Evolutionary conservation across 768 basidiomycete species (phyloP), one percentile per base, ranked within the genome.

Genomic region (Wakefieldia striispora): DNA sequence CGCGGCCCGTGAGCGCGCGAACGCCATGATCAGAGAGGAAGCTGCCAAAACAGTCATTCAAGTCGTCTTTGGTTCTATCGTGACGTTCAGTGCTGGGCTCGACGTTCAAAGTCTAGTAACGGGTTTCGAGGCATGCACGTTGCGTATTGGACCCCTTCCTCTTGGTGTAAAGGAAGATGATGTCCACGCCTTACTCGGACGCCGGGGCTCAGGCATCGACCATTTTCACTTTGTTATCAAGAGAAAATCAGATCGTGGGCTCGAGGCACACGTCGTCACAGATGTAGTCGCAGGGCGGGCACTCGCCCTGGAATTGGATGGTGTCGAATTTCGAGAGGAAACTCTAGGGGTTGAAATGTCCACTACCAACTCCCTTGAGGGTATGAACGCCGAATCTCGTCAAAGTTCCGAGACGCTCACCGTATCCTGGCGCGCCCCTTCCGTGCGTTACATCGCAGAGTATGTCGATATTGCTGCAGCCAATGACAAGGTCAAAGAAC

Each of bases 341-440:
- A 56, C 40, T 0, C 62, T 83, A 8, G 57, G 55, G 8, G 73
- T 82, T 35, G 75, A 76, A 54, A 65, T 77, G 26, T 65, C 67
- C 37, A 61, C 73, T 33, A 73, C 71, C 41, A 67, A 69, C 29
- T 66, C 65, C 45, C 51, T 68, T 12, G 71, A 71, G 34, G 69
- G 72, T 7, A 80, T 81, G 80, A 73, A 58, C 11, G 64, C 62
- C 17, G 66, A 62, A 9, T 55, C 66, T 3, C 54, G 54, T 5
- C 65, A 65, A 3, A 67, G 70, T 24, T 39, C 62, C 4, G 68
- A 79, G 12, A 67, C 72, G 33, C 57, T 84, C 43, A 73, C 72
- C 0, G 70, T 84, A 38, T 74, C 72, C 11, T 86, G 83, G 80
- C 70, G 63, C 6, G 63, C 66, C 1, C 81, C 82, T 2, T 77